Evolutionary conservation across 2,329 filamentous ascomycete species (phyloP).

Genomic region (Davidsoniella eucalypti): DNA sequence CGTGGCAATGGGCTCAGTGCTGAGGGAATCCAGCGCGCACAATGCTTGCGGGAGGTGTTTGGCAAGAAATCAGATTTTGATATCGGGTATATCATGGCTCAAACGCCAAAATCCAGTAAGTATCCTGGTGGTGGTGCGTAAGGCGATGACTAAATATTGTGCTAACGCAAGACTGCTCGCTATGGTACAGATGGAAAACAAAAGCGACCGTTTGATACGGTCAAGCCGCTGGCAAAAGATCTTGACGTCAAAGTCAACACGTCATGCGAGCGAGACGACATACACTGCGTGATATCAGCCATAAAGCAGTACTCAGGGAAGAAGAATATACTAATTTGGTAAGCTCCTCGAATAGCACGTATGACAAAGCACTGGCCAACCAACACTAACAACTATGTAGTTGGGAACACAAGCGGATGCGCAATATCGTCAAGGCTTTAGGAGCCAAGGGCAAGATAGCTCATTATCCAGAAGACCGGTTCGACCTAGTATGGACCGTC

Average conservation of each 20-base stretch:
- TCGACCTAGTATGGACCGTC: constrained; percentile 41
- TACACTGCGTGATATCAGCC: constrained; percentile 33
- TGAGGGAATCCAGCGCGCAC: constrained; percentile 36
- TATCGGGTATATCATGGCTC: constrained; percentile 42
- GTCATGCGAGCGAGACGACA: constrained; percentile 38
- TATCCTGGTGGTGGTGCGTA: neutral
- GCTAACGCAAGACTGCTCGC: neutral
- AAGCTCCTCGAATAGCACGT: constrained; percentile 10
- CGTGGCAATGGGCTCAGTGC: constrained; percentile 32
- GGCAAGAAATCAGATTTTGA: constrained; percentile 33
- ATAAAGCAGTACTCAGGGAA: constrained; percentile 30
- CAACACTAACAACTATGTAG: constrained; percentile 18
- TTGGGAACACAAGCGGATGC: constrained; percentile 41
- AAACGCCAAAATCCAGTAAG: constrained; percentile 32
- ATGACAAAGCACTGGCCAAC: neutral
- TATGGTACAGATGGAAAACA: constrained; percentile 28
- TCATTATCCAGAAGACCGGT: constrained; percentile 33
- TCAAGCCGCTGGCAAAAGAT: constrained; percentile 37
- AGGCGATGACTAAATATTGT: neutral
- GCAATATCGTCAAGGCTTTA: constrained; percentile 33
- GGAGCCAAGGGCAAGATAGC: constrained; percentile 31
- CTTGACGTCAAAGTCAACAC: constrained; percentile 38
- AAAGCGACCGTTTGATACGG: constrained; percentile 38
- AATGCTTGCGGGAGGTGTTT: constrained; percentile 43
- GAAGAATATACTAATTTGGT: constrained; percentile 43